Conservation (phyloP, 129 eudicot genomes). For the Flaveria bidentis region DNA sequence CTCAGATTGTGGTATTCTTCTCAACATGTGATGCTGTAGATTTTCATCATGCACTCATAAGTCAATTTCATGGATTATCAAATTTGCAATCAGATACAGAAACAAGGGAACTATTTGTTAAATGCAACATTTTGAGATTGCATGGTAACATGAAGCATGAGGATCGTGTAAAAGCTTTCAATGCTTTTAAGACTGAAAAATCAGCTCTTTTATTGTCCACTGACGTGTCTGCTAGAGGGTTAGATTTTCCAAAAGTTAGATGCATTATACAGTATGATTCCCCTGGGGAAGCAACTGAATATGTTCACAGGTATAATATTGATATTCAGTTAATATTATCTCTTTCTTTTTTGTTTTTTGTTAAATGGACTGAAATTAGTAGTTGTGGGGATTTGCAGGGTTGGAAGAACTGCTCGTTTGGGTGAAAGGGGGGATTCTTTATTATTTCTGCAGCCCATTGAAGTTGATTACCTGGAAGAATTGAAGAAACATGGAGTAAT, state of each 20-base stretch:
- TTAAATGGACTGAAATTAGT: background rate
- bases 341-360: background rate
- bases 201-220: constrained; percentile 88
- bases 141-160: constrained; percentile 96
- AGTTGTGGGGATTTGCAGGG: constrained; percentile 49
- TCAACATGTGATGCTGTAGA: constrained; percentile 96
- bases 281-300: constrained; percentile 97
- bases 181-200: constrained; percentile 75
- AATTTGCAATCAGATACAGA: constrained; percentile 44
- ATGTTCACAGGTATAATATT: constrained; percentile 75
- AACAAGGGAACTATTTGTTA: constrained; percentile 47
- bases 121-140: constrained; percentile 66
- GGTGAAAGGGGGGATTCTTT: constrained; percentile 94
- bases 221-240: constrained; percentile 94
- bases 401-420: constrained; percentile 99
- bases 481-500: constrained; percentile 79
- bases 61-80: constrained; percentile 58
- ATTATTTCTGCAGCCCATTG: constrained; percentile 88
- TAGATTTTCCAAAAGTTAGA: constrained; percentile 89
- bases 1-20: constrained; percentile 91
- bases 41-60: constrained; percentile 71
- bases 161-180: constrained; percentile 74
- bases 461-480: constrained; percentile 74
- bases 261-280: constrained; percentile 97
- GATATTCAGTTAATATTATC: constrained; percentile 3